A percentile compares a stretch with the other conserved stretches of the same genome.
These are phyloP conservation scores for Didymella segeticola DNA, from an alignment of 2,329 filamentous ascomycete genomes.

Conservation along the genomic window DNA sequence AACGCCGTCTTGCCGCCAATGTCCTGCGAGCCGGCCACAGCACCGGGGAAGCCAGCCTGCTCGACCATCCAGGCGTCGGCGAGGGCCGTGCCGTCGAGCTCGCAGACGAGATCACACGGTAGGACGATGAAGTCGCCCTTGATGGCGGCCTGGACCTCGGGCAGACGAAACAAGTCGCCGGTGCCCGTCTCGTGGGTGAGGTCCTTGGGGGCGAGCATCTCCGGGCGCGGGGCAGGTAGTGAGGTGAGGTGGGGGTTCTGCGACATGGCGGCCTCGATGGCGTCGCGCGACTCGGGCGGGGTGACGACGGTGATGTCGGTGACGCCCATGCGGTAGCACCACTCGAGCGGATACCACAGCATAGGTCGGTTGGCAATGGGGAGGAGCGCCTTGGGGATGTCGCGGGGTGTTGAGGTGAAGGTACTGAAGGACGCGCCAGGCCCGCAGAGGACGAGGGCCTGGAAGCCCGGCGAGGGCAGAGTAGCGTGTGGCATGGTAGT, in stretches of 20 bases:
- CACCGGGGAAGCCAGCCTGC: conserved; percentile 70
- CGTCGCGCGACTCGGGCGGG: conserved; percentile 63
- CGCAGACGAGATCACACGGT: conserved; percentile 92
- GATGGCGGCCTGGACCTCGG: conserved; percentile 79
- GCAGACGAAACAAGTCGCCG: conserved; percentile 83
- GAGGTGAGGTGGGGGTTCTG: conserved; percentile 80
- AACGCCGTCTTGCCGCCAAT: conserved; percentile 53
- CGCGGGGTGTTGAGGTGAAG: conserved; percentile 79
- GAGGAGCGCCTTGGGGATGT: conserved; percentile 81
- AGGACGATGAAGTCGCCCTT: conserved; percentile 87
- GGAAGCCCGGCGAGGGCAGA: conserved; percentile 77
- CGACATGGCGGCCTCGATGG: conserved; percentile 73
- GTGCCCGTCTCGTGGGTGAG: conserved; percentile 87
- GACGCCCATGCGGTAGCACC: conserved; percentile 81
- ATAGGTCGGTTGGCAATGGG: conserved; percentile 86
- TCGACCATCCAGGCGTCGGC: conserved; percentile 93
- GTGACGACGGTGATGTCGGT: conserved; percentile 68
- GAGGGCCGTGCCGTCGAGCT: conserved; percentile 81
- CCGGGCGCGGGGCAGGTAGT: conserved; percentile 74
- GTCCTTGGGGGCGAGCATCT: conserved; percentile 76
- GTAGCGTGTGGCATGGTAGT: conserved; percentile 72
- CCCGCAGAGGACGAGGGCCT: conserved; percentile 83
- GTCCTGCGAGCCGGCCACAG: conserved; percentile 59
- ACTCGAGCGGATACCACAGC: conserved; percentile 89
- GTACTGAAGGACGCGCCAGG: conserved; percentile 83